A percentile compares a stretch with the other conserved stretches of the same genome.
These are phyloP conservation scores for Teunomyces cretensis DNA, from an alignment of 805 yeast genomes.

Conservation along the genomic window DNA sequence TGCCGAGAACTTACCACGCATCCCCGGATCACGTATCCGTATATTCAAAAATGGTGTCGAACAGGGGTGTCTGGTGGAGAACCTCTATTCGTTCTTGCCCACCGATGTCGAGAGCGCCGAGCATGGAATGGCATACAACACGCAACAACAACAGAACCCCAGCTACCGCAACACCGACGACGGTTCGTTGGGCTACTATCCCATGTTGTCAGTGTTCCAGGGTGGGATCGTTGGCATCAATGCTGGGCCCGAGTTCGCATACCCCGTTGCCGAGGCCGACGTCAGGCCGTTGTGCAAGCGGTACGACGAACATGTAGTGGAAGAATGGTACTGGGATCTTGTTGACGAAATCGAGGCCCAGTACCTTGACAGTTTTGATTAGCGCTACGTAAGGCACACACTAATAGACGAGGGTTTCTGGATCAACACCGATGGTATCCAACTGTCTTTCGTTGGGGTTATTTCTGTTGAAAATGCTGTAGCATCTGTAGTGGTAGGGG, in stretches of 20 bases:
- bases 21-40: conserved; percentile 59
- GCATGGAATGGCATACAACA: conserved; percentile 22
- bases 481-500: conserved; percentile 46
- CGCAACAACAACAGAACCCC: conserved; percentile 37
- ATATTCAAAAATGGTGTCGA: conserved; percentile 77
- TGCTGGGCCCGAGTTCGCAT: conserved; percentile 63
- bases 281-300: conserved; percentile 57
- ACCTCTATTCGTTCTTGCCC: conserved; percentile 74
- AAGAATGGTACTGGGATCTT: conserved; percentile 79
- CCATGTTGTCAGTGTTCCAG: conserved; percentile 79
- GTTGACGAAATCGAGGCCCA: conserved; percentile 79
- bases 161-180: conserved; percentile 60
- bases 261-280: conserved; percentile 31
- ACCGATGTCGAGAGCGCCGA: conserved; percentile 61
- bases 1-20: conserved; percentile 32
- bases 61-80: conserved; percentile 64
- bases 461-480: conserved; percentile 26
- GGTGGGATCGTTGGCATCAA: conserved; percentile 75
- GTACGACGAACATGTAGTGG: conserved; percentile 69
- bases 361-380: conserved; percentile 47
- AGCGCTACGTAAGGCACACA: neutral
- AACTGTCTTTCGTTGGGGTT: conserved; percentile 9
- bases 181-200: conserved; percentile 86
- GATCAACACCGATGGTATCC: conserved; percentile 8
- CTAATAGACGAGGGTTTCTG: conserved; percentile 1